phyloP scores from a whole-genome alignment of 1,284 basidiomycete genomes.

The Sporisorium iseilematis-ciliati region DNA sequence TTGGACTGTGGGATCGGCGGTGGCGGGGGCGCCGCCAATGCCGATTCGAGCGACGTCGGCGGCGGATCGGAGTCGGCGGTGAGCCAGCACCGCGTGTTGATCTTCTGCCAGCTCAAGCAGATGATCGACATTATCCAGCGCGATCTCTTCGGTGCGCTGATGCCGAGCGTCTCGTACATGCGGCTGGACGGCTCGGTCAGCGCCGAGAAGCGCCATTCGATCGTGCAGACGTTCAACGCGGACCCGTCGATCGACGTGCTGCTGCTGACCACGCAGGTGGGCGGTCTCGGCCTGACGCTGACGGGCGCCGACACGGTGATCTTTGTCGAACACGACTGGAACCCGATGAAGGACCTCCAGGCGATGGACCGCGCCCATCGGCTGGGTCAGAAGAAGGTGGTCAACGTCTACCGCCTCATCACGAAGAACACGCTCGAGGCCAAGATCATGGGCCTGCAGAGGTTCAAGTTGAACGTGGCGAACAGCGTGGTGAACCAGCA shows the following conservation, averaged over 20 bases:
- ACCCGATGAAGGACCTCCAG: constrained; percentile 99
- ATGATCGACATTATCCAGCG: constrained; percentile 98
- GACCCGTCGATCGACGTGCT: constrained; percentile 98
- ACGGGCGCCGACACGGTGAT: constrained; percentile 99
- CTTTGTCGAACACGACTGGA: constrained; percentile 99
- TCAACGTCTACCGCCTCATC: constrained; percentile 97
- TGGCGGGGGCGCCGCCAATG: constrained; percentile 71
- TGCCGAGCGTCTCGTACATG: constrained; percentile 98
- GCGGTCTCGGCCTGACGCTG: constrained; percentile 93
- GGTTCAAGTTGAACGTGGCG: constrained; percentile 98
- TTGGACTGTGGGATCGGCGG: constrained; percentile 88
- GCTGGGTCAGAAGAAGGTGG: constrained; percentile 97
- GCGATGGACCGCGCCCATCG: constrained; percentile 99
- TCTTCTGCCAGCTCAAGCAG: constrained; percentile 99
- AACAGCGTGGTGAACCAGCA: constrained; percentile 97
- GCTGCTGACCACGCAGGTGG: constrained; percentile 94
- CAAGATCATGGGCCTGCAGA: constrained; percentile 98
- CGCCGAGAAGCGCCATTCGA: constrained; percentile 69
- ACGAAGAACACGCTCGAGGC: constrained; percentile 97
- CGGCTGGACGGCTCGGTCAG: constrained; percentile 80
- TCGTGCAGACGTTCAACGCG: constrained; percentile 97
- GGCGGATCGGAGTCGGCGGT: constrained; percentile 72
- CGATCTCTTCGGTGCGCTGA: constrained; percentile 88
- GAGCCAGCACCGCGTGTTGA: constrained; percentile 95
- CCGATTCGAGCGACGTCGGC: constrained; percentile 71